These are phyloP conservation scores for Penicillium bovifimosum DNA, from an alignment of 495 filamentous ascomycete genomes.

Conservation along the genomic window DNA sequence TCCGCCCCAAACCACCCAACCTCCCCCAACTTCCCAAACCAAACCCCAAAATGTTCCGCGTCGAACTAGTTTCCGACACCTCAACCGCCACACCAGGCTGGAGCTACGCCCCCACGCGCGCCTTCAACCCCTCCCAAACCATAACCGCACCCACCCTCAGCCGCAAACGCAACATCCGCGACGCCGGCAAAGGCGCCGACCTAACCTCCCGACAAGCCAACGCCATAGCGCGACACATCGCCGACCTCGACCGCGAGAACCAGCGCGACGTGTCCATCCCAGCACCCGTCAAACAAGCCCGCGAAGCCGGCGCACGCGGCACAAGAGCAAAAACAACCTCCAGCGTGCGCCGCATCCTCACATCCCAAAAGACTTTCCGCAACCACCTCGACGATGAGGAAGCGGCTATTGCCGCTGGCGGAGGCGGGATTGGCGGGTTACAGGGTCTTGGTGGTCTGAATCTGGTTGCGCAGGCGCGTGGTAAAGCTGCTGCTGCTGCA, in stretches of 20 bases:
- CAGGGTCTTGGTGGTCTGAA: conserved; percentile 22
- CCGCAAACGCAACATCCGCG: conserved; percentile 61
- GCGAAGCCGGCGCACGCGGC: conserved; percentile 46
- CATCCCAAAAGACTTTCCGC: conserved; percentile 83
- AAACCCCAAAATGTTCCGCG: conserved; percentile 47
- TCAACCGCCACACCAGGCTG: conserved; percentile 71
- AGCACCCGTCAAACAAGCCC: conserved; percentile 49
- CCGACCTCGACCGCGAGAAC: conserved; percentile 76
- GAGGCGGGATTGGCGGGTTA: conserved; percentile 1
- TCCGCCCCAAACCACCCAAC: background rate
- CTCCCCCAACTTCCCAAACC: background rate
- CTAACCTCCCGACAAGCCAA: conserved; percentile 71
- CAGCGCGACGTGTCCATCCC: conserved; percentile 65
- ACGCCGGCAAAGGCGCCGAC: conserved; percentile 47
- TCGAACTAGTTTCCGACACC: conserved; percentile 71
- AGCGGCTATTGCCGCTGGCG: conserved; percentile 46
- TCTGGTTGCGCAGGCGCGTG: background rate
- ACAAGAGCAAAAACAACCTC: conserved; percentile 58
- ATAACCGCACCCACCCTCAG: conserved; percentile 50
- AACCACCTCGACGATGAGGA: conserved; percentile 90
- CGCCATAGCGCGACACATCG: conserved; percentile 69
- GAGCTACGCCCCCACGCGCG: conserved; percentile 80
- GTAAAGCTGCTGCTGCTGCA: conserved; percentile 6
- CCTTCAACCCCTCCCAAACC: conserved; percentile 54
- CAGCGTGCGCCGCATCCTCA: conserved; percentile 84